Conservation (phyloP, 2,329 filamentous ascomycete species). For the Apiospora arundinis region DNA sequence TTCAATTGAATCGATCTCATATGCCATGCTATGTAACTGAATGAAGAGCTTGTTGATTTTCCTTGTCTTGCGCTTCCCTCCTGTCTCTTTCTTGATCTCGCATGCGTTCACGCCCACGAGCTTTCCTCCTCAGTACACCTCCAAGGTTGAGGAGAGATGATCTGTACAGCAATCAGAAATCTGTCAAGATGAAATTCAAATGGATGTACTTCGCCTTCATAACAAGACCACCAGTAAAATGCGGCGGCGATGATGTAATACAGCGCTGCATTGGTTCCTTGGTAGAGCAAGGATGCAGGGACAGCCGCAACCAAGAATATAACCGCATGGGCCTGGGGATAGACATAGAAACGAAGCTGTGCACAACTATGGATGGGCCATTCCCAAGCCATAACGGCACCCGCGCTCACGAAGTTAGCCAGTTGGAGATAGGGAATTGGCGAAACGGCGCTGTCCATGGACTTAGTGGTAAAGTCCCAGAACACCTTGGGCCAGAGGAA, state of each 20-base stretch:
- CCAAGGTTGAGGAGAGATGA: conserved; percentile 20
- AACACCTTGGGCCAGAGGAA: not conserved
- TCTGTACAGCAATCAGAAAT: too few relatives aligned
- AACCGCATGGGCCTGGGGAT: not conserved
- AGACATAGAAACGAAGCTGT: not conserved
- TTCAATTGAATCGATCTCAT: too few relatives aligned
- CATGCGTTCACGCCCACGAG: too few relatives aligned
- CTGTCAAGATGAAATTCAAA: too few relatives aligned
- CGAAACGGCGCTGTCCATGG: not conserved
- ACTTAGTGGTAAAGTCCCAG: not conserved
- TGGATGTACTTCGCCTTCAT: too few relatives aligned
- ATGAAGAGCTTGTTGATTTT: conserved; percentile 26
- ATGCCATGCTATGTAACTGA: not conserved
- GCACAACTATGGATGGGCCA: not conserved
- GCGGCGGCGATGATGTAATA: not conserved
- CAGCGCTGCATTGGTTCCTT: not conserved
- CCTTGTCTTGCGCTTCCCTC: conserved; percentile 22
- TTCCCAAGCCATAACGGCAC: not conserved
- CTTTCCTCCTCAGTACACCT: not conserved
- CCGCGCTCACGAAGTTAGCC: not conserved
- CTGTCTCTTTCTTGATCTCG: not conserved
- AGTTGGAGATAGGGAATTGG: not conserved
- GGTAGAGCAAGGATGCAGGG: not conserved
- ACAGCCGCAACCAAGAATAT: not conserved
- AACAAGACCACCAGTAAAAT: not conserved